Evolutionary conservation across 2,329 filamentous ascomycete genomes (phyloP).

Genomic region (Beauveria pseudobassiana): DNA sequence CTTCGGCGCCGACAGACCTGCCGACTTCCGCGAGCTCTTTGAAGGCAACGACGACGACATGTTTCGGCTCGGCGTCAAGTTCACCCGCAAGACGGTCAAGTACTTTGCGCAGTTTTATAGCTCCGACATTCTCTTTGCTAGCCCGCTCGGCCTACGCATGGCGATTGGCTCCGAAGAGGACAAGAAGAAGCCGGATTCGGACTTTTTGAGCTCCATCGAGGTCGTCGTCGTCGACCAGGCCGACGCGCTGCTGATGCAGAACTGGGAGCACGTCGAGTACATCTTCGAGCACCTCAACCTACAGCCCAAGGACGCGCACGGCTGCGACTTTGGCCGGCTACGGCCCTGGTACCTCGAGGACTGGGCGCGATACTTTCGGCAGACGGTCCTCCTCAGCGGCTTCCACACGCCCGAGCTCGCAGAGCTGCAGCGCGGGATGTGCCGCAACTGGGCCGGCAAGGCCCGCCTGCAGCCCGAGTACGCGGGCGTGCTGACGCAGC

Average conservation of each 20-base stretch:
- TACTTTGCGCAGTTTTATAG: slow-evolving; percentile 94
- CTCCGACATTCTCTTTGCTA: slow-evolving; percentile 89
- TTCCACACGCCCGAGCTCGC: slow-evolving; percentile 88
- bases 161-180: slow-evolving; percentile 74
- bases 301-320: slow-evolving; percentile 82
- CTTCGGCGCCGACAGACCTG: slow-evolving; percentile 67
- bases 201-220: slow-evolving; percentile 92
- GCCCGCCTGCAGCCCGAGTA: slow-evolving; percentile 65
- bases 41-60: slow-evolving; percentile 95
- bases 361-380: slow-evolving; percentile 70
- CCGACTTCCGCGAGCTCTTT: slow-evolving; percentile 84
- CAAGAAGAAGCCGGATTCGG: slow-evolving; percentile 60
- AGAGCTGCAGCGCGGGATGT: slow-evolving; percentile 65
- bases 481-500: slow-evolving; percentile 63
- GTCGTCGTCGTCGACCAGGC: slow-evolving; percentile 85
- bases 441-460: slow-evolving; percentile 76
- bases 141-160: slow-evolving; percentile 81
- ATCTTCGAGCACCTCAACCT: slow-evolving; percentile 88
- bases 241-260: slow-evolving; percentile 92
- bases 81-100: slow-evolving; percentile 92
- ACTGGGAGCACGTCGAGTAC: slow-evolving; percentile 93
- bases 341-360: slow-evolving; percentile 89
- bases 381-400: slow-evolving; percentile 73
- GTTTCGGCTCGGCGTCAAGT: slow-evolving; percentile 93
- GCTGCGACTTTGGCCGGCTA: slow-evolving; percentile 88